Evolutionary conservation across 2,329 filamentous ascomycete species (phyloP), one percentile per base, ranked within the genome.

Genomic region (Xylariaceae sp.): DNA sequence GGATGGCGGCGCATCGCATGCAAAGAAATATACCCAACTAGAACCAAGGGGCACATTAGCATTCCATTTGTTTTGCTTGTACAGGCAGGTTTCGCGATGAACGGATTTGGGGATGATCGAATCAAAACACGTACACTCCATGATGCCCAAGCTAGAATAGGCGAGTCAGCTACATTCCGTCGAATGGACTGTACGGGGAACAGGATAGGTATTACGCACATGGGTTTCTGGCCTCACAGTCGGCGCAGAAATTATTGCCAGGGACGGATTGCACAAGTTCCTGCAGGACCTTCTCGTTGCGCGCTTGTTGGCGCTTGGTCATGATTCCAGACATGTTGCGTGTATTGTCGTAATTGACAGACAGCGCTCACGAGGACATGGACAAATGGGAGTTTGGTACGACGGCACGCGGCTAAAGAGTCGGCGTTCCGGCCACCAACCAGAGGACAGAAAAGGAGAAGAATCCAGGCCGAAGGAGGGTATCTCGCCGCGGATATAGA

Each of bases 271-370:
- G 89, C 65, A 98, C 88, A 61, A 99, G 84, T 46, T 98, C 93
- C 71, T 97, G 91, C 64, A 99, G 81, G 53, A 86, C 81, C 72
- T 91, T 91, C 80, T 99, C 95, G 75, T 99, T 97, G 77, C 95
- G 93, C 81, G 90, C 91, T 82, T 97, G 93, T 79, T 97, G 91
- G 77, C 95, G 91, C 83, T 98, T 99, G 81, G 88, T 96, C 73
- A 96, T 81, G 44, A 86, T 81, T 52, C 84, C 82, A 54, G 90
- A 83, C 90, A 93, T 95, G 46, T 49, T 52, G 57, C 58, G 57
- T 50, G 52, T 52, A 40, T 48, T 37, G 37, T 44, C 29, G 37
- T 32, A 37, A 42, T 40, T 54, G 44, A 20, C 10, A 32, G 48
- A 37, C 32, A 45, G 18, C 21, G 54, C 50, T 56, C 60, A 44